Evolutionary conservation across 2,329 filamentous ascomycete species (phyloP), one percentile per base, ranked within the genome.

Genomic region (Calonectria ilicicola): DNA sequence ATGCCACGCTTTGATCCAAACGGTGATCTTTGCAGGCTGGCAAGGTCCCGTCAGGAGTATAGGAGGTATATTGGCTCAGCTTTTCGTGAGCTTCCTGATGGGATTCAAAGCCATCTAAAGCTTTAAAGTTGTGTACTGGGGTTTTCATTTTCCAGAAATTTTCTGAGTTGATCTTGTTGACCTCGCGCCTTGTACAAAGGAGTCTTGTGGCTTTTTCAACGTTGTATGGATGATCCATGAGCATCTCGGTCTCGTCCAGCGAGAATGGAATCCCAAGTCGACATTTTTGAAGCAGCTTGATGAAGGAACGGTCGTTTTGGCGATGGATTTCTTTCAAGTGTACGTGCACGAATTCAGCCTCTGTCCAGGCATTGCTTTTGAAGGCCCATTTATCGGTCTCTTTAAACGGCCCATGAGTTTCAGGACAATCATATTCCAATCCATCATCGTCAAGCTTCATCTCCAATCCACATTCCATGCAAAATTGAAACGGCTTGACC

Each of bases 321-420:
- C 91, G 87, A 76, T 91, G 89, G 4, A 93, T 89, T 5, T 86
- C 83, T 2, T 82, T 87, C 0, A 93, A 83, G 12, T 90, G 84
- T 2, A 91, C 82, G 70, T 89, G 85, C 2, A 79, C 80, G 76
- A 93, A 92, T 2, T 87, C 76, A 73, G 89, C 89, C 58, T 88
- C 83, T 17, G 82, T 72, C 91, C 91, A 93, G 0, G 86, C 87
- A 2, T 81, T 70, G 74, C 89, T 91, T 27, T 85, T 83, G 75
- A 93, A 93, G 0, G 91, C 91, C 89, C 90, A 93, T 75, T 91
- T 91, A 15, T 92, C 87, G 17, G 80, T 81, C 29, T 90, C 87
- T 8, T 77, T 72, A 66, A 84, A 90, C 0, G 71, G 51, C 7
- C 83, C 82, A 63, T 87, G 85, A 7, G 72, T 53, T 1, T 74